Evolutionary conservation across 2,329 filamentous ascomycete species (phyloP).

Genomic region (Chaetomium olivaceum): DNA sequence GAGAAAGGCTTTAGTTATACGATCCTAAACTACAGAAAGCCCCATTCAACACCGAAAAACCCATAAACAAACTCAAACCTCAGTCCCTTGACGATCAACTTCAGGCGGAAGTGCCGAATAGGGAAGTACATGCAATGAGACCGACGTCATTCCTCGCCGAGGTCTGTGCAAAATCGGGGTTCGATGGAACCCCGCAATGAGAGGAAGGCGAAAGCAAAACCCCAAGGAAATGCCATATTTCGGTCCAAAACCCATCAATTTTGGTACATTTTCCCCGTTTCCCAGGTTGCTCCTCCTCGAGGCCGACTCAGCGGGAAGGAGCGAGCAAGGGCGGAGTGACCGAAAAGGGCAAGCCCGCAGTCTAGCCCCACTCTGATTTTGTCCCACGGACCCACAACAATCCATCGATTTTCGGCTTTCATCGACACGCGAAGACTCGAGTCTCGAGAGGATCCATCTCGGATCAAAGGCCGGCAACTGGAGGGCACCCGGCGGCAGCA

Average conservation of each 20-base stretch:
- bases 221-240: neutral
- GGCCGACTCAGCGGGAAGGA: neutral
- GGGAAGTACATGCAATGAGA: neutral
- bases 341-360: conserved; percentile 20
- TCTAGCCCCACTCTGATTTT: neutral
- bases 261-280: neutral
- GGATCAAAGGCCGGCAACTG: neutral
- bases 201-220: neutral
- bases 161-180: neutral
- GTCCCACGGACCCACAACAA: neutral
- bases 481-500: neutral
- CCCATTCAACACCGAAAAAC: neutral
- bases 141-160: conserved; percentile 10
- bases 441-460: neutral
- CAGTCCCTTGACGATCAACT: neutral
- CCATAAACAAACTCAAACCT: neutral
- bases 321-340: conserved; percentile 11
- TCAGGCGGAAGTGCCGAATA: conserved; percentile 19
- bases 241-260: neutral
- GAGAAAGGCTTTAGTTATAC: neutral
- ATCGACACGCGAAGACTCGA: neutral
- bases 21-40: neutral
- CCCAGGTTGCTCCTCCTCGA: neutral
- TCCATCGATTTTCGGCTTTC: conserved; percentile 4
- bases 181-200: neutral